A percentile compares a stretch with the other conserved stretches of the same genome.
These are phyloP conservation scores for Fraxinus angustifolia DNA, from an alignment of 305 asterid genomes.

Conservation along the genomic window DNA sequence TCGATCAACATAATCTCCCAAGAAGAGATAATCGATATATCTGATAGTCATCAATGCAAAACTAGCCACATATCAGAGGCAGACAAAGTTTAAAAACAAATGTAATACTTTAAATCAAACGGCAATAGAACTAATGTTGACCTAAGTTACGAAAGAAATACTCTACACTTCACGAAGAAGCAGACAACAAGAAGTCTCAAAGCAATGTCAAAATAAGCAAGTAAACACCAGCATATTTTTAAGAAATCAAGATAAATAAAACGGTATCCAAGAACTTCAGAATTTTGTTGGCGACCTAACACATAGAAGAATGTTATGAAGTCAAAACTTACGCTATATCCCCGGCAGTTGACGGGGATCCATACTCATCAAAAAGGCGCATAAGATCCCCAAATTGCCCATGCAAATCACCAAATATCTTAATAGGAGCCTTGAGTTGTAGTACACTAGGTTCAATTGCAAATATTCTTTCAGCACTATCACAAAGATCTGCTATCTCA, in stretches of 20 bases:
- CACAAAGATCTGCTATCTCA: constrained; percentile 99
- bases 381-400: constrained; percentile 99
- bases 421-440: constrained; percentile 95
- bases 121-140: constrained; percentile 13
- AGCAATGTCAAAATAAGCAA: neutral
- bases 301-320: constrained; percentile 3
- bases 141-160: neutral
- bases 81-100: constrained; percentile 21
- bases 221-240: neutral
- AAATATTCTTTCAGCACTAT: constrained; percentile 91
- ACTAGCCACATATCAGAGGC: constrained; percentile 27
- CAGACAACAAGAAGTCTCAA: neutral
- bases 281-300: constrained; percentile 4
- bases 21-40: constrained; percentile 93
- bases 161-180: neutral
- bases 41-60: constrained; percentile 45
- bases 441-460: constrained; percentile 90
- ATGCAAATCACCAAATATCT: constrained; percentile 98
- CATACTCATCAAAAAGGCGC: constrained; percentile 99
- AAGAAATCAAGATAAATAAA: constrained; percentile 12
- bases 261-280: constrained; percentile 2
- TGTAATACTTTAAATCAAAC: neutral
- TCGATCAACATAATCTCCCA: constrained; percentile 99
- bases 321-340: constrained; percentile 80
- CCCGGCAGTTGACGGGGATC: constrained; percentile 99